These are phyloP conservation scores for Brassica incana DNA, from an alignment of 345 rosid genomes.

Conservation along the genomic window DNA sequence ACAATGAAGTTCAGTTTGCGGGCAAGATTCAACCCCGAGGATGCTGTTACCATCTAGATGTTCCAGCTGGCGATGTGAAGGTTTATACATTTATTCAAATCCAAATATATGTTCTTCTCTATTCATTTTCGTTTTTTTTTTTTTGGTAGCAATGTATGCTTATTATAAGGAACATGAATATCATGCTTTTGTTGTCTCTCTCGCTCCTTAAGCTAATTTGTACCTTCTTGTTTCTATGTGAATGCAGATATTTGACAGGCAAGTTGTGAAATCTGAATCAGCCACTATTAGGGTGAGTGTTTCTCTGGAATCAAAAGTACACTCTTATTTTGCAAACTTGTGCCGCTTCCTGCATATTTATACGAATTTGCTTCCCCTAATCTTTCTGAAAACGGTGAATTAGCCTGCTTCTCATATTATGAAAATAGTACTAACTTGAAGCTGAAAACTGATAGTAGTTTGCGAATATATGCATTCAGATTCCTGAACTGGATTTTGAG, in stretches of 20 bases:
- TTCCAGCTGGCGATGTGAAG: constrained; percentile 66
- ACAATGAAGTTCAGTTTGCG: constrained; percentile 96
- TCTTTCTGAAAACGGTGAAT: not conserved
- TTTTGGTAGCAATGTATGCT: not conserved
- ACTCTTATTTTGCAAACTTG: not conserved
- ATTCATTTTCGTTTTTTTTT: not conserved
- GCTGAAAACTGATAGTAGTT: not conserved
- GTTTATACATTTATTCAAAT: constrained; percentile 36
- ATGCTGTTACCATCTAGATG: constrained; percentile 57
- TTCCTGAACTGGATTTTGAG: constrained; percentile 91
- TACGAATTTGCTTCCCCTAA: not conserved
- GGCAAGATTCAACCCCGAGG: constrained; percentile 88
- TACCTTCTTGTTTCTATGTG: not conserved
- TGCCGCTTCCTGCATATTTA: not conserved
- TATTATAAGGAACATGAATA: not conserved
- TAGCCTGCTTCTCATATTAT: not conserved
- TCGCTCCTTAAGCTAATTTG: not conserved
- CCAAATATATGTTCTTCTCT: not conserved
- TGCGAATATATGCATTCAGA: constrained; percentile 45
- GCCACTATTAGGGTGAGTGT: constrained; percentile 78
- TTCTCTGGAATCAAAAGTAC: not conserved
- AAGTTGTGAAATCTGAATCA: constrained; percentile 91
- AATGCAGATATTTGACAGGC: constrained; percentile 67
- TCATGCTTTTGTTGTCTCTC: not conserved
- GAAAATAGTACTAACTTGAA: not conserved